These are phyloP conservation scores for Macrolepiota fuliginosa DNA, from an alignment of 768 basidiomycete genomes.

Conservation along the genomic window DNA sequence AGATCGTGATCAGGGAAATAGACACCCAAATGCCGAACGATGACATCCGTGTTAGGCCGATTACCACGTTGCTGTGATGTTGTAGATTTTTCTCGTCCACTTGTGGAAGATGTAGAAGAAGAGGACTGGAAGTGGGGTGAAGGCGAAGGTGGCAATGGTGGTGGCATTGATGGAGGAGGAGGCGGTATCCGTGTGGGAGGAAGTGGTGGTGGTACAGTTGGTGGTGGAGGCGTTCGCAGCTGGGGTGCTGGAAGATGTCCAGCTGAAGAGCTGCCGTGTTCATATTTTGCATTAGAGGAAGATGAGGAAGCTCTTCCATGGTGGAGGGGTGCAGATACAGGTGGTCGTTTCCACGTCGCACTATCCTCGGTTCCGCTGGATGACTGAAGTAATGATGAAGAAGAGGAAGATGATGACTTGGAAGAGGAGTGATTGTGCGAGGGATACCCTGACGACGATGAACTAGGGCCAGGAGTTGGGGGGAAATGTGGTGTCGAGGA, in stretches of 20 bases:
- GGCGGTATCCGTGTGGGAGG: constrained; percentile 14
- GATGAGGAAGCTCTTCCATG: background rate
- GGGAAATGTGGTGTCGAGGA: background rate
- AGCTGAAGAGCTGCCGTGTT: background rate
- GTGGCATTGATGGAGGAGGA: background rate
- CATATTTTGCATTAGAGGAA: background rate
- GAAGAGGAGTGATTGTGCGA: background rate
- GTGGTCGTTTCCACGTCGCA: constrained; percentile 30
- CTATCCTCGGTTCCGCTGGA: background rate
- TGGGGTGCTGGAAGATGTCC: background rate
- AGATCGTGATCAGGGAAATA: constrained; percentile 91
- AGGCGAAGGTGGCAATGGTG: background rate
- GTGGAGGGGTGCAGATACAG: constrained; percentile 12
- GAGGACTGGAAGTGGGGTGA: constrained; percentile 1
- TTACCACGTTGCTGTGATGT: constrained; percentile 25
- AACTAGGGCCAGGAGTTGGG: background rate
- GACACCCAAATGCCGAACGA: constrained; percentile 75
- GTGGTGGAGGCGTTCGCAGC: constrained; percentile 6
- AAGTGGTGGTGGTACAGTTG: constrained; percentile 11
- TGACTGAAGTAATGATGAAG: background rate
- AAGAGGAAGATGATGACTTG: constrained; percentile 4
- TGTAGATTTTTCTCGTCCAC: background rate
- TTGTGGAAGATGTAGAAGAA: background rate
- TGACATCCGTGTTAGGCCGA: constrained; percentile 74
- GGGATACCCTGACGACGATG: background rate